Conservation (phyloP, 352 stramenopile genomes). For the Pythium scleroteichum region DNA sequence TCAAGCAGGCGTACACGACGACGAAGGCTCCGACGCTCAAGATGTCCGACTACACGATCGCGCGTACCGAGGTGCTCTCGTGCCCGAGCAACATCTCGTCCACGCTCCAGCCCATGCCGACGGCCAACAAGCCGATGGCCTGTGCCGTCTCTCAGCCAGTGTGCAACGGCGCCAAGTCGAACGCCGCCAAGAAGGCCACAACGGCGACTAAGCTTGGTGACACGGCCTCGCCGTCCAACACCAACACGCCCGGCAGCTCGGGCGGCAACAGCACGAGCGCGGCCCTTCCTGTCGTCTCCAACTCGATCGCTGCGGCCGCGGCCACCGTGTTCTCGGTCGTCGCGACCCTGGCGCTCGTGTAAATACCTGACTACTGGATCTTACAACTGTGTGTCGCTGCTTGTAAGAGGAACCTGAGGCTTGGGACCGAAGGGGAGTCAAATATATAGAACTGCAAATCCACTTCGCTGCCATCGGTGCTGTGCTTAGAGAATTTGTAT, state of each 20-base stretch:
- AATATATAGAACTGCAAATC: constrained; percentile 3
- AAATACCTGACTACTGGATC: background rate
- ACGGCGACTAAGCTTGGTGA: constrained; percentile 16
- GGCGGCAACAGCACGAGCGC: constrained; percentile 19
- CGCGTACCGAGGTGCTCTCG: constrained; percentile 27
- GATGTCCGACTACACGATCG: constrained; percentile 33
- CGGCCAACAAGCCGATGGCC: constrained; percentile 28
- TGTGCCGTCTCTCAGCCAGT: constrained; percentile 32
- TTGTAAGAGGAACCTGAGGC: constrained; percentile 1
- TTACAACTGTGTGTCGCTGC: background rate
- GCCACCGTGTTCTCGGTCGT: constrained; percentile 23
- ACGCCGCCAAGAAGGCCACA: constrained; percentile 13
- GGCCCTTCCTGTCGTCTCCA: background rate
- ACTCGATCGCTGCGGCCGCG: constrained; percentile 1
- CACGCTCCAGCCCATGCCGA: constrained; percentile 28
- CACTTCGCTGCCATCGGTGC: too few species aligned
- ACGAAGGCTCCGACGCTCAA: constrained; percentile 45
- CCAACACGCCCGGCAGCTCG: constrained; percentile 6
- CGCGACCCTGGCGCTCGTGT: constrained; percentile 25
- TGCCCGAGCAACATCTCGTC: constrained; percentile 36
- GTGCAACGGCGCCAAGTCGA: constrained; percentile 31
- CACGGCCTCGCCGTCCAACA: constrained; percentile 21
- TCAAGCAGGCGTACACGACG: constrained; percentile 55
- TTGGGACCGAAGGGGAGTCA: background rate
- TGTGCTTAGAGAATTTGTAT: too few species aligned